These are phyloP conservation scores for Metschnikowia rubicola DNA, from an alignment of 805 yeast species.

Conservation along the genomic window DNA sequence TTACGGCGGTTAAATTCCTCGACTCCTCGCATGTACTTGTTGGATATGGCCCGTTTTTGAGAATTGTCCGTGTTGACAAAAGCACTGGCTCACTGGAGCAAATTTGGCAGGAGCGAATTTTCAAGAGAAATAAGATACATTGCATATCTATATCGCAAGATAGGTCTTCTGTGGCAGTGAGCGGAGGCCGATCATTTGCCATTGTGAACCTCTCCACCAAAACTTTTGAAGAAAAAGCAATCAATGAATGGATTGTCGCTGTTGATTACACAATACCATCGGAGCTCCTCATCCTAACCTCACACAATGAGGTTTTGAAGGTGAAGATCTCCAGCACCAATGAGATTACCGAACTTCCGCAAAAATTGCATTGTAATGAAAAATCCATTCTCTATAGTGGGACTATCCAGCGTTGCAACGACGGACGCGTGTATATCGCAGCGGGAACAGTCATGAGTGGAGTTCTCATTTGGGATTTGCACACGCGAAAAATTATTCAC, in stretches of 20 bases:
- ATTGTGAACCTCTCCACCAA: conserved; percentile 25
- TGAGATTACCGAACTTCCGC: conserved; percentile 21
- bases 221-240: conserved; percentile 41
- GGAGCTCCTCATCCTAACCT: conserved; percentile 55
- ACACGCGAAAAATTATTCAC: conserved; percentile 41
- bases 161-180: conserved; percentile 36
- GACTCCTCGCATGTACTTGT: conserved; percentile 37
- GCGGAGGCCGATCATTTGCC: conserved; percentile 73
- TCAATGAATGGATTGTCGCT: conserved; percentile 79
- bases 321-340: conserved; percentile 27
- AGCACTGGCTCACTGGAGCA: conserved; percentile 26
- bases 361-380: conserved; percentile 51
- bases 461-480: conserved; percentile 70
- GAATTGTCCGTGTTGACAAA: conserved; percentile 45
- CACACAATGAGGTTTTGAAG: conserved; percentile 65
- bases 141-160: conserved; percentile 48
- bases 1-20: conserved; percentile 55
- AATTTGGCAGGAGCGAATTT: conserved; percentile 43
- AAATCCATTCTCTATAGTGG: conserved; percentile 89
- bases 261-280: conserved; percentile 43
- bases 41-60: conserved; percentile 71
- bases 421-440: conserved; percentile 51
- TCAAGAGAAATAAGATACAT: conserved; percentile 77
- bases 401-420: conserved; percentile 48
- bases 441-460: conserved; percentile 96